Percentiles rank a stretch among this genome's conserved stretches.
Evolutionary conservation across 306 rosid genomes (phyloP).

Genomic region (Malus sieversii): DNA sequence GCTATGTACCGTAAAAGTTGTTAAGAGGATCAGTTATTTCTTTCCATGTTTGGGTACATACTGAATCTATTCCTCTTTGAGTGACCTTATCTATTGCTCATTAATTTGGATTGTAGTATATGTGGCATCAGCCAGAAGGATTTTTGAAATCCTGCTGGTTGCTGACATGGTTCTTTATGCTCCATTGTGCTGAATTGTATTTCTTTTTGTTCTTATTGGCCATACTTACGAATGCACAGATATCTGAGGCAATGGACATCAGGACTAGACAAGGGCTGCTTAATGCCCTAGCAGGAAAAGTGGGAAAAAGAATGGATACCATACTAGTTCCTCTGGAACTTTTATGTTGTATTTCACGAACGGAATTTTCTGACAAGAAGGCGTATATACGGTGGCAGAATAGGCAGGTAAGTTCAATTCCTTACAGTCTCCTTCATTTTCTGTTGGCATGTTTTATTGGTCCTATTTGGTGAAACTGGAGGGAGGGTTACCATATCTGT

Average conservation of each 20-base stretch:
- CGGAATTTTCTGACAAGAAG: slow-evolving; percentile 98
- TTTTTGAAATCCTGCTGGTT: neutral
- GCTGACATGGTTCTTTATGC: neutral
- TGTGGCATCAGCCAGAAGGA: neutral
- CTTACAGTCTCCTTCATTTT: neutral
- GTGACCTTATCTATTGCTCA: neutral
- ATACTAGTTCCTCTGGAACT: slow-evolving; percentile 88
- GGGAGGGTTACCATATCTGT: slow-evolving; percentile 7
- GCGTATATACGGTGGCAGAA: slow-evolving; percentile 93
- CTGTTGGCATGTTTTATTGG: neutral
- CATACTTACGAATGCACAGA: slow-evolving; percentile 48
- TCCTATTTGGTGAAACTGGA: slow-evolving; percentile 16
- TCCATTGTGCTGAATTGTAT: neutral
- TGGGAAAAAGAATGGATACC: slow-evolving; percentile 93
- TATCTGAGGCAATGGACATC: slow-evolving; percentile 81
- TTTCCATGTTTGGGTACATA: neutral
- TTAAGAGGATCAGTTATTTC: neutral
- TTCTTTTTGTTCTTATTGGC: neutral
- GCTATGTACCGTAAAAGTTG: neutral
- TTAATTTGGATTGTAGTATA: neutral
- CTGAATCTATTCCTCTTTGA: neutral
- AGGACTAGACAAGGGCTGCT: slow-evolving; percentile 91
- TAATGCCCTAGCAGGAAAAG: slow-evolving; percentile 87
- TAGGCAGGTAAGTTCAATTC: slow-evolving; percentile 72
- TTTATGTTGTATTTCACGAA: slow-evolving; percentile 74